A percentile compares a stretch with the other conserved stretches of the same genome.
Evolutionary conservation across 306 rosid species (phyloP).

Genomic region (Dalbergia cultrata): DNA sequence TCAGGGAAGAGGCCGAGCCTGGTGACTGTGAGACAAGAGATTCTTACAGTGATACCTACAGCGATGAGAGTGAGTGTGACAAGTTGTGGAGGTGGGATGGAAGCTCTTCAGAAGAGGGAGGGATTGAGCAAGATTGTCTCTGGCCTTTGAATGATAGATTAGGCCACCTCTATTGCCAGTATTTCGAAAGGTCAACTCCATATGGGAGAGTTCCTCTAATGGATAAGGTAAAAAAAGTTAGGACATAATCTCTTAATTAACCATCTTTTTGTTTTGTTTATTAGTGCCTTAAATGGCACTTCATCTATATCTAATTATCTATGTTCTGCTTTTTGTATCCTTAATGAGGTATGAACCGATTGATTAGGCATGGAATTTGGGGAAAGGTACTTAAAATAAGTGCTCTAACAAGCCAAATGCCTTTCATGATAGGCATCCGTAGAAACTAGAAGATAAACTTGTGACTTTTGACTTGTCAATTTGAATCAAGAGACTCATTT

Average conservation of each 20-base stretch:
- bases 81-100: slow-evolving; percentile 95
- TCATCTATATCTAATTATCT: background rate
- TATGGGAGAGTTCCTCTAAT: slow-evolving; percentile 94
- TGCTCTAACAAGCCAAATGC: slow-evolving; percentile 27
- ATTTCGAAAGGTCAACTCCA: slow-evolving; percentile 94
- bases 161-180: slow-evolving; percentile 78
- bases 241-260: background rate
- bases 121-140: slow-evolving; percentile 68
- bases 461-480: slow-evolving; percentile 52
- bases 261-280: background rate
- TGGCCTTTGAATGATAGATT: slow-evolving; percentile 73
- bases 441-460: slow-evolving; percentile 19
- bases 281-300: background rate
- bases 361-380: slow-evolving; percentile 27
- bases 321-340: slow-evolving; percentile 11
- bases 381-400: background rate
- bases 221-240: slow-evolving; percentile 75
- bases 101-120: slow-evolving; percentile 87
- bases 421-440: slow-evolving; percentile 46
- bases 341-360: slow-evolving; percentile 30
- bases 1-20: slow-evolving; percentile 81
- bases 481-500: slow-evolving; percentile 21
- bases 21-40: slow-evolving; percentile 91
- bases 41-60: slow-evolving; percentile 78
- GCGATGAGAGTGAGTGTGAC: slow-evolving; percentile 93